Conservation (phyloP, 164 flowering plant genomes). For the Berberis thunbergii region DNA sequence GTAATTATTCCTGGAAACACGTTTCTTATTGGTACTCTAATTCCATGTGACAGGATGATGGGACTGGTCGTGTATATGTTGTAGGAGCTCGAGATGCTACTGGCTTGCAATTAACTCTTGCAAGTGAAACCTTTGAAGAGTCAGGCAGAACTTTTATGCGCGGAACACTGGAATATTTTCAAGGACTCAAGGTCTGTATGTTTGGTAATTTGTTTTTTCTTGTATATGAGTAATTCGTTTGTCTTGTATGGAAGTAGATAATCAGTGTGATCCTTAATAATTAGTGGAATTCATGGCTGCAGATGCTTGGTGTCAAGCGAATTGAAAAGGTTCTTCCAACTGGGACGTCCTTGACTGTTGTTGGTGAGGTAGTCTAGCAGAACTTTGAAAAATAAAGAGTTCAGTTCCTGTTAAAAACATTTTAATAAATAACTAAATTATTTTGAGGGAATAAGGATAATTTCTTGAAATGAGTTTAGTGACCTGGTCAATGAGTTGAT, state of each 20-base stretch:
- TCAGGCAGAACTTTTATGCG: conserved; percentile 89
- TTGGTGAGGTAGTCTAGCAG: conserved; percentile 73
- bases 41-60: conserved; percentile 69
- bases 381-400: no score
- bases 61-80: conserved; percentile 71
- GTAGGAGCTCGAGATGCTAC: conserved; percentile 91
- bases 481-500: no score
- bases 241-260: neutral
- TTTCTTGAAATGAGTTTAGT: no score
- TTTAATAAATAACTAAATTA: no score
- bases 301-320: conserved; percentile 99
- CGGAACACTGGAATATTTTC: conserved; percentile 89
- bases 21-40: neutral
- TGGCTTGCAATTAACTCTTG: conserved; percentile 72
- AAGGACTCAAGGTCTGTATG: conserved; percentile 84
- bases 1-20: no score
- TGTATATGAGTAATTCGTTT: no score
- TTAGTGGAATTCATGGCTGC: conserved; percentile 9
- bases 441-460: no score
- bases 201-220: neutral
- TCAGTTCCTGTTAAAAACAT: no score
- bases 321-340: conserved; percentile 91
- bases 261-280: conserved; percentile 5
- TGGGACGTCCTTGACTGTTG: conserved; percentile 86
- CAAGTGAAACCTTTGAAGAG: conserved; percentile 93